Conservation (phyloP, 371 early-diverging fungal genomes). For the Mortierella sp. region DNA sequence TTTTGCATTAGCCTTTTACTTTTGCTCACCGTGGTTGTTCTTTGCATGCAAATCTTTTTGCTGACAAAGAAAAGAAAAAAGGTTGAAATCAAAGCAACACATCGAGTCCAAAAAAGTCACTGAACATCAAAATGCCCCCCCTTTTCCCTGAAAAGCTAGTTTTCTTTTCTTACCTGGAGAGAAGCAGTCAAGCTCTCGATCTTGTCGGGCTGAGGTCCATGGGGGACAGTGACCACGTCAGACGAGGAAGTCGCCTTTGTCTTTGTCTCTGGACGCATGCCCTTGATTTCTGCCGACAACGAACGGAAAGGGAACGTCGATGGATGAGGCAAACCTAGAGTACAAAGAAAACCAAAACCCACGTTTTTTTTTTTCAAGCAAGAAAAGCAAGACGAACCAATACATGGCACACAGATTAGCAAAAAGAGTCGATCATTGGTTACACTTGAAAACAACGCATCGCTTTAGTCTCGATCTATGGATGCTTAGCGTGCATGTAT, state of each 20-base stretch:
- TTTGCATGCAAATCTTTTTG: not conserved
- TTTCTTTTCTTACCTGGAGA: conserved; percentile 32
- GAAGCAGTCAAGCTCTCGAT: conserved; percentile 39
- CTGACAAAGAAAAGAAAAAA: not conserved
- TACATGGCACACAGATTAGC: not conserved
- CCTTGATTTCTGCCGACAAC: conserved; percentile 59
- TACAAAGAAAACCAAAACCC: no score
- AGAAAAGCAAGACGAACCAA: not conserved
- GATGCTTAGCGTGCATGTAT: not conserved
- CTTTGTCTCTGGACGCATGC: conserved; percentile 48
- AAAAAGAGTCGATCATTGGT: not conserved
- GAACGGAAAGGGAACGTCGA: conserved; percentile 68
- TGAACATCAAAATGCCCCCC: not conserved
- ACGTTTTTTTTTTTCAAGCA: no score
- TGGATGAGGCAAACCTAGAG: conserved; percentile 68
- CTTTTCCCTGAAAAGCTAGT: not conserved
- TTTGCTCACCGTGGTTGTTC: no score
- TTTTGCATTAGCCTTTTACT: not conserved
- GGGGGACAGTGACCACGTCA: conserved; percentile 44
- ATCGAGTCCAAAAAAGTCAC: conserved; percentile 10
- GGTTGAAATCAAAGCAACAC: not conserved
- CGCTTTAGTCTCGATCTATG: not conserved
- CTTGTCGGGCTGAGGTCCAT: conserved; percentile 40
- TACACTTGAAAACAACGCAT: not conserved
- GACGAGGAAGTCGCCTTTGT: not conserved